Percentiles rank a stretch among this genome's conserved stretches.
Evolutionary conservation across 2,329 filamentous ascomycete species (phyloP).

Genomic region (Colletotrichum phormii): DNA sequence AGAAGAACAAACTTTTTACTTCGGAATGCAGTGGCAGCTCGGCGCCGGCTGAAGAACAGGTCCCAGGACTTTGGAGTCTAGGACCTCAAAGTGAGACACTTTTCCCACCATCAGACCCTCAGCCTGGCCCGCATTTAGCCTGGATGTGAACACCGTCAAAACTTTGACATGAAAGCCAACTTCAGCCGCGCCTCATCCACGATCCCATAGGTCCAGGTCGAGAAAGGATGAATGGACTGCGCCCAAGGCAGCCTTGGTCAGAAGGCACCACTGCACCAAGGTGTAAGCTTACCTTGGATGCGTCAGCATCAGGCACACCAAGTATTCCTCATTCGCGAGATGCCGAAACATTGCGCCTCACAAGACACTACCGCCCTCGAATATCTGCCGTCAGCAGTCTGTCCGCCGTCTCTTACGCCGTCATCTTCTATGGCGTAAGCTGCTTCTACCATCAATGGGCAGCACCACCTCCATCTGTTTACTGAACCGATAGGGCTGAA

Average conservation of each 20-base stretch:
- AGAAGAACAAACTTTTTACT: background rate
- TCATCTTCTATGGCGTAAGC: slow-evolving; percentile 1
- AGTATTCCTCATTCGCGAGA: background rate
- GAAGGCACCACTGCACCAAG: background rate
- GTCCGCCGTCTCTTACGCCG: background rate
- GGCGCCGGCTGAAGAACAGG: background rate
- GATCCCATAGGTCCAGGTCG: background rate
- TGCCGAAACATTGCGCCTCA: background rate
- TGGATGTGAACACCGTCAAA: background rate
- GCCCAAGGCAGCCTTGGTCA: background rate
- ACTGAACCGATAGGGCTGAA: slow-evolving; percentile 24
- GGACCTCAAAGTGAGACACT: background rate
- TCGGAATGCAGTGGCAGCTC: background rate
- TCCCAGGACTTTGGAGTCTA: background rate
- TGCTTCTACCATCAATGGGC: background rate
- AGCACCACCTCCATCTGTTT: slow-evolving; percentile 11
- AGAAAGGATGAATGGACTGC: background rate
- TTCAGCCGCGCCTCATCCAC: slow-evolving; percentile 1
- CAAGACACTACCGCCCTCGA: background rate
- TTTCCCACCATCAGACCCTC: too few relatives aligned
- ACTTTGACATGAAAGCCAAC: background rate
- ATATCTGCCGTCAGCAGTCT: background rate
- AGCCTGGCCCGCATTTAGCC: background rate
- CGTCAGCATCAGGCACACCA: background rate
- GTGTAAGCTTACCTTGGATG: background rate